Evolutionary conservation across 1,284 basidiomycete species (phyloP), one percentile per base, ranked within the genome.

Genomic region (Melampsora larici-populina): DNA sequence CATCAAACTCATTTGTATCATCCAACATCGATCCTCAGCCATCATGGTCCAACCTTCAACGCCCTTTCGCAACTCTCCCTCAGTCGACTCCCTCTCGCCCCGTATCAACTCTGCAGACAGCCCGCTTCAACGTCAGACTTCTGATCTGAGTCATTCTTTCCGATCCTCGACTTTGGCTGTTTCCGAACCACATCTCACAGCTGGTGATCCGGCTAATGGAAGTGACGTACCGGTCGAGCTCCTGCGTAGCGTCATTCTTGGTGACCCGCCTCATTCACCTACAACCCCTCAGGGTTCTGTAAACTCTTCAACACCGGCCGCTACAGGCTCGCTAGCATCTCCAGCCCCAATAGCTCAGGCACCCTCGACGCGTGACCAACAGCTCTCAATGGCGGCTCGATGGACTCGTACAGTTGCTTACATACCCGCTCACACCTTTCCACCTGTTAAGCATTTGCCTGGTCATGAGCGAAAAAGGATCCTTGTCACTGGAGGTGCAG

Each of bases 401-500:
- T 77, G 75, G 67, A 31, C 60, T 21, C 24, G 51, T 11, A 69
- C 62, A 55, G 93, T 97, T 82, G 92, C 93, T 62, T 96, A 94
- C 85, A 94, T 92, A 66, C 95, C 93, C 33, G 88, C 95, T 73
- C 89, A 91, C 78, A 90, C 91, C 79, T 97, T 94, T 85, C 92
- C 93, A 11, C 93, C 95, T 5, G 94, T 98, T 77, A 92, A 89
- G 81, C 89, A 94, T 68, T 88, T 98, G 48, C 85, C 92, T 24
- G 89, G 91, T 46, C 87, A 89, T 3, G 84, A 87, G 79, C 89
- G 93, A 82, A 97, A 96, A 86, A 90, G 96, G 68, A 87, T 98
- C 81, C 89, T 99, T 58, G 90, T 96, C 80, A 98, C 95, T 21
- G 95, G 95, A 80, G 95, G 94, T 75, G 96, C 96, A 67, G 95